Percentiles rank a stretch among this genome's conserved stretches.
Conservation (phyloP, 2,329 filamentous ascomycete species). For the Hymenoscyphus linearis region DNA sequence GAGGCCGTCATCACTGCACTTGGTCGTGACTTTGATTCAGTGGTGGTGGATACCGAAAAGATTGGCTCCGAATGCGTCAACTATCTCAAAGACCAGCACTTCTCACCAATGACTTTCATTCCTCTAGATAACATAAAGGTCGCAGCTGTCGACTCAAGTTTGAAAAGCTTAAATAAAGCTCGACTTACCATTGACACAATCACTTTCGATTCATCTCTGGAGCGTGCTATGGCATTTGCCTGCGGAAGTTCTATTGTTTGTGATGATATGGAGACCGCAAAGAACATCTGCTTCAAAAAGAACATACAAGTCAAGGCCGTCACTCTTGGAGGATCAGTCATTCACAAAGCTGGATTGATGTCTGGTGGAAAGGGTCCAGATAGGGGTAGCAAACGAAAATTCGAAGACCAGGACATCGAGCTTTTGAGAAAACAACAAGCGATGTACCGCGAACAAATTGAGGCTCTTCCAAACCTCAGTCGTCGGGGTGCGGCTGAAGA, state of each 20-base stretch:
- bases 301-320: slow-evolving; percentile 88
- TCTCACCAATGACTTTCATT: slow-evolving; percentile 86
- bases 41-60: slow-evolving; percentile 93
- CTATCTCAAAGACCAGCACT: slow-evolving; percentile 85
- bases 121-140: slow-evolving; percentile 97
- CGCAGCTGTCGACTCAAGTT: slow-evolving; percentile 78
- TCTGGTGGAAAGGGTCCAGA: slow-evolving; percentile 84
- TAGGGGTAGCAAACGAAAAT: slow-evolving; percentile 70
- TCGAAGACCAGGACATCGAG: slow-evolving; percentile 86
- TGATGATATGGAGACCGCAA: slow-evolving; percentile 79
- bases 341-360: slow-evolving; percentile 95
- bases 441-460: slow-evolving; percentile 71
- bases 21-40: slow-evolving; percentile 87
- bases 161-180: slow-evolving; percentile 83
- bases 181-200: slow-evolving; percentile 93
- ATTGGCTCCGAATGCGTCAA: slow-evolving; percentile 91
- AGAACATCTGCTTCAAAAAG: slow-evolving; percentile 80
- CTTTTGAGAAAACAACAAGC: slow-evolving; percentile 72
- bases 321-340: slow-evolving; percentile 89
- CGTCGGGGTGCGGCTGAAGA: slow-evolving; percentile 75
- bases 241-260: slow-evolving; percentile 95
- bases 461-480: slow-evolving; percentile 72
- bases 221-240: slow-evolving; percentile 90
- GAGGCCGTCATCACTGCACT: slow-evolving; percentile 90
- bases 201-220: slow-evolving; percentile 81